phyloP scores from a whole-genome alignment of 139 green algal genomes.

The Bryopsis sp. region DNA sequence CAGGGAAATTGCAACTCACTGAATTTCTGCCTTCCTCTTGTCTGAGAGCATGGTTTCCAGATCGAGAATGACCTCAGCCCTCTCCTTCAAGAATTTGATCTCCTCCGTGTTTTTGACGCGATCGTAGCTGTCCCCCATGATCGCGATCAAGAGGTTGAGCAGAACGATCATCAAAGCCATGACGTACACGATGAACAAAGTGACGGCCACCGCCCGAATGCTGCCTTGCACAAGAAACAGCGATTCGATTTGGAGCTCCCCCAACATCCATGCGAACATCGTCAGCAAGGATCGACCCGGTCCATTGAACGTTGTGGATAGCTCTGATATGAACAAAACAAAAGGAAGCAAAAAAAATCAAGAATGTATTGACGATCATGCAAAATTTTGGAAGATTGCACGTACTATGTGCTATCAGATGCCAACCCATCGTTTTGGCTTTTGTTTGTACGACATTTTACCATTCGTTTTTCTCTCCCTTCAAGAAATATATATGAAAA shows the following conservation, averaged over 20 bases:
- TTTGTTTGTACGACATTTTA: no score
- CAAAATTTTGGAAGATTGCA: no score
- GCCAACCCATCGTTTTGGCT: no score
- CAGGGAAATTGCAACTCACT: slow-evolving; percentile 6
- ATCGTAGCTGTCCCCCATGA: slow-evolving; percentile 28
- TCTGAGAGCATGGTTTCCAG: slow-evolving; percentile 15
- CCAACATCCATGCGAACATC: slow-evolving; percentile 14
- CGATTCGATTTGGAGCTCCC: slow-evolving; percentile 10
- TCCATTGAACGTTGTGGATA: neutral
- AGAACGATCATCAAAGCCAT: slow-evolving; percentile 23
- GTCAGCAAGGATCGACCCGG: slow-evolving; percentile 3
- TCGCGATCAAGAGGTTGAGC: slow-evolving; percentile 30
- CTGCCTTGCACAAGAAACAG: neutral
- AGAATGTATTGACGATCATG: no score
- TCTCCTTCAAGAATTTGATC: slow-evolving; percentile 5
- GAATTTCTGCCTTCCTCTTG: neutral
- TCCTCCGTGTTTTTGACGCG: slow-evolving; percentile 18
- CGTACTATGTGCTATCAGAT: no score
- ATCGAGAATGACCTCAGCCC: slow-evolving; percentile 10
- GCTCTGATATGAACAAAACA: no score
- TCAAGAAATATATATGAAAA: no score
- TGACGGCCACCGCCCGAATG: neutral
- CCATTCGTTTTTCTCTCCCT: no score
- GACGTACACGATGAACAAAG: slow-evolving; percentile 16
- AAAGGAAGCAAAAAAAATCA: no score